A percentile compares a stretch with the other conserved stretches of the same genome.
Evolutionary conservation across 2,329 filamentous ascomycete species (phyloP).

Genomic region (Pseudogymnoascus sp.): DNA sequence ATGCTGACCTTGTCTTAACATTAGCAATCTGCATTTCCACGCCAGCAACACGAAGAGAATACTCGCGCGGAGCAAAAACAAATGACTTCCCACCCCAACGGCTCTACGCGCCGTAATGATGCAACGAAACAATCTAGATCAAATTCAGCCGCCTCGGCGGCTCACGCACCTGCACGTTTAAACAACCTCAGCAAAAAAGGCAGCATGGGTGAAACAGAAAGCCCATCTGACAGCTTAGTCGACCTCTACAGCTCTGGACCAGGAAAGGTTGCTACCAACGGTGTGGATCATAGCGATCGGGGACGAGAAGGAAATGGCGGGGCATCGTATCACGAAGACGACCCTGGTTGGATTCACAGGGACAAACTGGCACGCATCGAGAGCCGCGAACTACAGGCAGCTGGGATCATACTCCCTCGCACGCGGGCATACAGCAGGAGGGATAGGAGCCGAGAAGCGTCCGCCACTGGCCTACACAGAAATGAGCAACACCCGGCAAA

Average conservation of each 20-base stretch:
- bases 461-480: conserved; percentile 25
- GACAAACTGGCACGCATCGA: conserved; percentile 79
- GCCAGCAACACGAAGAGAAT: background rate
- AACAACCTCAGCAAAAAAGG: conserved; percentile 33
- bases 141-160: conserved; percentile 18
- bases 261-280: conserved; percentile 22
- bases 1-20: background rate
- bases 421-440: conserved; percentile 44
- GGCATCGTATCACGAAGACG: conserved; percentile 23
- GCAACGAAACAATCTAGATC: conserved; percentile 10
- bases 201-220: conserved; percentile 33
- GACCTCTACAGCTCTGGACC: conserved; percentile 33
- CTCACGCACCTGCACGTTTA: conserved; percentile 30
- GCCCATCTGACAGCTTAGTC: conserved; percentile 38
- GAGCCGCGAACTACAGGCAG: conserved; percentile 69
- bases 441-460: conserved; percentile 34
- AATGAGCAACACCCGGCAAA: conserved; percentile 40
- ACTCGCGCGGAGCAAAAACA: background rate
- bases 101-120: conserved; percentile 4
- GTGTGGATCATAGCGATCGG: conserved; percentile 23
- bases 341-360: conserved; percentile 69
- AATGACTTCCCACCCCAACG: conserved; percentile 7
- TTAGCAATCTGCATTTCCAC: background rate
- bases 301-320: conserved; percentile 16
- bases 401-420: conserved; percentile 56